phyloP scores from a whole-genome alignment of 768 basidiomycete species.

The Mycena amicta region DNA sequence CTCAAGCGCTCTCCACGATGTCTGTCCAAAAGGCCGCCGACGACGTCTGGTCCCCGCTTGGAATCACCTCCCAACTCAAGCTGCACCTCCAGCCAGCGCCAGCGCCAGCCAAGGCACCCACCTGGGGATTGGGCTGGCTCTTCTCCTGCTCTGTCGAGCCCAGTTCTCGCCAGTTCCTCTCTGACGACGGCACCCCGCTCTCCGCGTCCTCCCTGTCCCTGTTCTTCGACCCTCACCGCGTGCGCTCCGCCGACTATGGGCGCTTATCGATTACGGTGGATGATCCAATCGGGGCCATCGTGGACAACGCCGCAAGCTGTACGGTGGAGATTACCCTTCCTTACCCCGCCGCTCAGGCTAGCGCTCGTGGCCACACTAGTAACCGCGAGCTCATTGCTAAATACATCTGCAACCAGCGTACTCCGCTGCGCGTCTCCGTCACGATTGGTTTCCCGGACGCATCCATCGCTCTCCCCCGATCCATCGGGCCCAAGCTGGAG shows the following conservation, averaged over 20 bases:
- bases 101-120: not conserved
- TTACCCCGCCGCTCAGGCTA: not conserved
- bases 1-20: not conserved
- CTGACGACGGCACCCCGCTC: not conserved
- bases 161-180: not conserved
- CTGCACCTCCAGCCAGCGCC: not conserved
- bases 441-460: slow-evolving; percentile 1
- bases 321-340: slow-evolving; percentile 2
- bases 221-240: slow-evolving; percentile 6
- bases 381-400: not conserved
- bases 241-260: slow-evolving; percentile 4
- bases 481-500: slow-evolving; percentile 1
- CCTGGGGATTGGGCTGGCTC: slow-evolving; percentile 12
- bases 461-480: not conserved
- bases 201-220: not conserved
- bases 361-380: not conserved
- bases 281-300: too few species aligned
- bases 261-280: not conserved
- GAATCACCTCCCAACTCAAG: not conserved
- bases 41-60: not conserved
- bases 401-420: not conserved
- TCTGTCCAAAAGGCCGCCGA: not conserved
- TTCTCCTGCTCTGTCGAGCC: not conserved
- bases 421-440: not conserved
- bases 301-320: not conserved